Conservation (phyloP, 257 asterid species). For the Primulina huaijiensis region DNA sequence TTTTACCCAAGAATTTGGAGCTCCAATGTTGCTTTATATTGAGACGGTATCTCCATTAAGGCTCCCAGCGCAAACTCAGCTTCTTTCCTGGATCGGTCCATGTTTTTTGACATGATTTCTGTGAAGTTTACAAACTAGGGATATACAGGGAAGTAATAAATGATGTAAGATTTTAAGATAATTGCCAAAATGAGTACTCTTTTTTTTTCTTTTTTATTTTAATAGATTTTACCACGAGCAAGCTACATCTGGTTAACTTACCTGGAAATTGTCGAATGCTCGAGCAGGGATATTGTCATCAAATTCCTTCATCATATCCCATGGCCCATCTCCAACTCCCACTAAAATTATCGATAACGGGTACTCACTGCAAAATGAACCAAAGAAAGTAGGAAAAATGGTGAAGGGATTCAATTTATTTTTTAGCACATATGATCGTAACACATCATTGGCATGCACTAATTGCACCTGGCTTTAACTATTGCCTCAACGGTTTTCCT, state of each 20-base stretch:
- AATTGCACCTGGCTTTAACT: constrained; percentile 80
- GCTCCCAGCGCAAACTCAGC: constrained; percentile 94
- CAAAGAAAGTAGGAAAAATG: constrained; percentile 4
- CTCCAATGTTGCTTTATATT: constrained; percentile 91
- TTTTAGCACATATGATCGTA: not conserved
- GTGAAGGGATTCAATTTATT: not conserved
- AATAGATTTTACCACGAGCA: constrained; percentile 7
- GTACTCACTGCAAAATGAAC: constrained; percentile 51
- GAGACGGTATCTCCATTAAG: constrained; percentile 95
- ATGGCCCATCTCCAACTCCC: constrained; percentile 96
- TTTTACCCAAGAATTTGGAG: constrained; percentile 78
- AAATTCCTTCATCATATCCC: constrained; percentile 97
- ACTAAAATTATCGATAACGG: constrained; percentile 82
- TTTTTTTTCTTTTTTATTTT: not conserved
- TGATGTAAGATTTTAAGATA: constrained; percentile 12
- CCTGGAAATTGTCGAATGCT: constrained; percentile 92
- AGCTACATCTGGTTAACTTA: constrained; percentile 26
- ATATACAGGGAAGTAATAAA: constrained; percentile 27
- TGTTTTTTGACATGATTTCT: constrained; percentile 75
- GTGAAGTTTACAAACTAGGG: constrained; percentile 85
- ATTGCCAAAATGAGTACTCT: not conserved
- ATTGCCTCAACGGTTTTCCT: constrained; percentile 90
- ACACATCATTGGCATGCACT: not conserved
- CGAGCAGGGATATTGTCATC: constrained; percentile 94
- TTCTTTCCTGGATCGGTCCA: constrained; percentile 71